These are phyloP conservation scores for Streptanthus diversifolius DNA, from an alignment of 345 rosid species.

Conservation along the genomic window DNA sequence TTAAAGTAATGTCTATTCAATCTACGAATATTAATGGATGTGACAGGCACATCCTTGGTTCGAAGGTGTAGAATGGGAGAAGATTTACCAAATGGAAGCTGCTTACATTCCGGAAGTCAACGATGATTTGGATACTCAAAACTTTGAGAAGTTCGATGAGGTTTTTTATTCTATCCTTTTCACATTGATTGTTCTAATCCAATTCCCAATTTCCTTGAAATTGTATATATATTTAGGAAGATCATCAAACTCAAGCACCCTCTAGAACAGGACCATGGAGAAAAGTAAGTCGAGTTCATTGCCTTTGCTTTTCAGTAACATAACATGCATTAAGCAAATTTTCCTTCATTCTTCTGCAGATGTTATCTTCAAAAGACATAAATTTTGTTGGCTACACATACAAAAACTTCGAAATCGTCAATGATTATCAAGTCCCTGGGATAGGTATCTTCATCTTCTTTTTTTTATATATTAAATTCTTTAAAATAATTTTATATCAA, in stretches of 20 bases:
- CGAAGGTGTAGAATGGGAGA: constrained; percentile 68
- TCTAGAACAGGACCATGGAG: constrained; percentile 78
- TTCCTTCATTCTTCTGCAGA: too few species aligned
- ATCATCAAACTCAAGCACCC: constrained; percentile 38
- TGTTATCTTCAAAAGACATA: constrained; percentile 78
- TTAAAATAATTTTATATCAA: background rate
- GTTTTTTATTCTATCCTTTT: constrained; percentile 20
- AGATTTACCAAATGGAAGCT: constrained; percentile 78
- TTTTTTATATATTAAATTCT: background rate
- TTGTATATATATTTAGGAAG: constrained; percentile 30
- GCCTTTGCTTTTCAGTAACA: background rate
- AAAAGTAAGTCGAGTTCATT: constrained; percentile 43
- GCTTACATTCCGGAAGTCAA: constrained; percentile 87
- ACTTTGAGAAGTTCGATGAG: constrained; percentile 93
- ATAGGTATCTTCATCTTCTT: constrained; percentile 45
- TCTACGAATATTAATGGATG: background rate
- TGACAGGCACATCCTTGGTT: constrained; percentile 86
- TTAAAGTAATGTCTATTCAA: background rate
- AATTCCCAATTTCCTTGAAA: background rate
- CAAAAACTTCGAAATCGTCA: constrained; percentile 81
- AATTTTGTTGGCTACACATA: constrained; percentile 80
- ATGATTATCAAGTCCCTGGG: constrained; percentile 80
- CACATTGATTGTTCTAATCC: background rate
- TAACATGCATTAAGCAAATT: background rate
- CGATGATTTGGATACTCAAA: constrained; percentile 91